Conservation (phyloP, 164 flowering plant genomes). For the Paratinospora sagittata region DNA sequence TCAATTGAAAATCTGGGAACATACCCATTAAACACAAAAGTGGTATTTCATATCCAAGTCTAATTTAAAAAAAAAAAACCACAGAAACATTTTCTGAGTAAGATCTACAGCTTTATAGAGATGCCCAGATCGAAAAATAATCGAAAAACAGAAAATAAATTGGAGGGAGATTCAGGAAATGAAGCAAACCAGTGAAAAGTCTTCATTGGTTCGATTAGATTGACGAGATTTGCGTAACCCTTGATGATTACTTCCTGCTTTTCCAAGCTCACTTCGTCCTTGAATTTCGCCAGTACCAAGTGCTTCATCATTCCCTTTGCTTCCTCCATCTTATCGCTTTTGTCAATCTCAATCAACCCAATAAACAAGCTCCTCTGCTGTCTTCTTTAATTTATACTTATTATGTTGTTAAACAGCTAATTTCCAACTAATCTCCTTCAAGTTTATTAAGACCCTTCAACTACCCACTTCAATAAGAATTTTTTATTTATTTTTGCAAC, state of each 20-base stretch:
- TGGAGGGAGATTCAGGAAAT: background rate
- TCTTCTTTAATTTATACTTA: no score
- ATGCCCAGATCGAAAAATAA: background rate
- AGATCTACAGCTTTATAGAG: background rate
- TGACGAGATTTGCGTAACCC: conserved; percentile 61
- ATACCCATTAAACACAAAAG: no score
- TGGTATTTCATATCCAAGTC: no score
- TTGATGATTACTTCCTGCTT: conserved; percentile 51
- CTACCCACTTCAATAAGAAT: no score
- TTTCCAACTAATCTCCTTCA: no score
- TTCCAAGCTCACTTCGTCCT: conserved; percentile 44
- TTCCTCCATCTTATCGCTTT: conserved; percentile 47
- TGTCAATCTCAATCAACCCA: background rate
- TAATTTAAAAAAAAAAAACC: background rate
- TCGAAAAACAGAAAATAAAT: background rate
- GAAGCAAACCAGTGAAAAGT: conserved; percentile 52
- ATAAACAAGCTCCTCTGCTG: background rate
- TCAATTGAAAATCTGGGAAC: no score
- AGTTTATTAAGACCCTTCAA: no score
- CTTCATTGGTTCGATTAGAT: conserved; percentile 65
- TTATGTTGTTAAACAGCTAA: no score
- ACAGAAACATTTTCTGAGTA: background rate
- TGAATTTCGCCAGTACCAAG: conserved; percentile 64
- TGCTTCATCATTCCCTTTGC: conserved; percentile 62
- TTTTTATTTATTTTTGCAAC: no score